A percentile compares a stretch with the other conserved stretches of the same genome.
These are phyloP conservation scores for Gnomoniopsis sp. DNA, from an alignment of 2,329 filamentous ascomycete species.

Conservation along the genomic window DNA sequence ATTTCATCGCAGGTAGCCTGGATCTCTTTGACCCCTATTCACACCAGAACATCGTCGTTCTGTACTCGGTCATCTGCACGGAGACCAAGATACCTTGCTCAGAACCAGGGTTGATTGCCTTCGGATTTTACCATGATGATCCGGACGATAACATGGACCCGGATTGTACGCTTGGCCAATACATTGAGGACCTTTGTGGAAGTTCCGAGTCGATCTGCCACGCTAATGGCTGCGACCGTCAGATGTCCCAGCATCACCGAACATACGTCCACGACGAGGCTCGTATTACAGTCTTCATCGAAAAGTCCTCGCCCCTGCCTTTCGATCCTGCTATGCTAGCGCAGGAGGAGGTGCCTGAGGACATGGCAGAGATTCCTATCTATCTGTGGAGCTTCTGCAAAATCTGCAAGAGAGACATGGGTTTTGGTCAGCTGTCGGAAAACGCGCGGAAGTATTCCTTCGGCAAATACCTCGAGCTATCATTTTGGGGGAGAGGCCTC, in stretches of 20 bases:
- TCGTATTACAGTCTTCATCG: constrained; percentile 86
- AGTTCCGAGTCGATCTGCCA: constrained; percentile 74
- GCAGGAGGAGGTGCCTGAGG: constrained; percentile 44
- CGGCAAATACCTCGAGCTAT: constrained; percentile 95
- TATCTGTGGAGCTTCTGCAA: constrained; percentile 99
- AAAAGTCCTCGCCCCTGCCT: constrained; percentile 53
- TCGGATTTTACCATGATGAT: constrained; percentile 90
- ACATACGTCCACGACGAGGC: constrained; percentile 97
- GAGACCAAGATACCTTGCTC: constrained; percentile 89
- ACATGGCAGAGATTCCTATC: constrained; percentile 58
- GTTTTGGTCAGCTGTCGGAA: constrained; percentile 85
- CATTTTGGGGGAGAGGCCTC: constrained; percentile 88
- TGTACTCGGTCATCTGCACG: constrained; percentile 92
- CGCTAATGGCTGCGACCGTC: constrained; percentile 80
- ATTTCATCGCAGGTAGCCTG: constrained; percentile 82
- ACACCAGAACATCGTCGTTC: constrained; percentile 92
- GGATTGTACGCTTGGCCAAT: constrained; percentile 91
- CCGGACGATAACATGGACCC: constrained; percentile 63
- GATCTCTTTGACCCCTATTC: constrained; percentile 92
- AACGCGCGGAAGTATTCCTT: constrained; percentile 98
- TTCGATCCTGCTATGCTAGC: constrained; percentile 45
- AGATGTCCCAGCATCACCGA: constrained; percentile 88
- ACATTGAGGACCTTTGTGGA: constrained; percentile 84
- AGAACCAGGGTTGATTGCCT: constrained; percentile 83
- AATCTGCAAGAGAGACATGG: constrained; percentile 84